Percentiles rank a stretch among this genome's conserved stretches.
Evolutionary conservation across 2,329 filamentous ascomycete genomes (phyloP).

Genomic region (Orbilia quercus): DNA sequence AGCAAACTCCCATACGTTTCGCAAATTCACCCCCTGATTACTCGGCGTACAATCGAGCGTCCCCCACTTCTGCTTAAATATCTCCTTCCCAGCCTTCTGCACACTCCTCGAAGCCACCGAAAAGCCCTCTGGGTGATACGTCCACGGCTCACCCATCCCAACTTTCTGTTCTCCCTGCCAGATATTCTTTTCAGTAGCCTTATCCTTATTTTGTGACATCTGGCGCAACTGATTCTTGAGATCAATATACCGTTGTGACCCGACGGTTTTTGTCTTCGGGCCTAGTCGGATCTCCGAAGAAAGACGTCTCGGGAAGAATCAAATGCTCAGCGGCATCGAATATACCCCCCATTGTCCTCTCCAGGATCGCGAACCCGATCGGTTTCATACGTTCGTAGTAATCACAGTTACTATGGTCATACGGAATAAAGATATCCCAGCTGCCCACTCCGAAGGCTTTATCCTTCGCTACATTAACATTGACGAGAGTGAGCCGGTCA

Average conservation of each 20-base stretch:
- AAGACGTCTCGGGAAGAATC: constrained; percentile 32
- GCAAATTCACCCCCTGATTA: constrained; percentile 1
- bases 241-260: constrained; percentile 34
- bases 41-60: constrained; percentile 14
- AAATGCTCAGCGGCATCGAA: constrained; percentile 61
- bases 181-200: constrained; percentile 63
- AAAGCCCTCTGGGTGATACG: constrained; percentile 64
- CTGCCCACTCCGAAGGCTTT: constrained; percentile 63
- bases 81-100: neutral
- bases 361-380: constrained; percentile 58
- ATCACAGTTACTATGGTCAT: constrained; percentile 66
- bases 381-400: constrained; percentile 66
- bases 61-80: constrained; percentile 30
- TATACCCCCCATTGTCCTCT: constrained; percentile 63
- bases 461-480: constrained; percentile 67
- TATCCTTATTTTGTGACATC: constrained; percentile 59
- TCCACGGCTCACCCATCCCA: constrained; percentile 68
- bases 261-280: constrained; percentile 13
- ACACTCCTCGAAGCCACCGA: constrained; percentile 34
- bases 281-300: constrained; percentile 21
- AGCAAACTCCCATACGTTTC: constrained; percentile 8
- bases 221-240: constrained; percentile 59
- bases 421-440: constrained; percentile 70
- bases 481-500: constrained; percentile 70
- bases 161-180: constrained; percentile 69